Percentiles rank a stretch among this genome's conserved stretches.
These are phyloP conservation scores for Oxytropis ochrocephala DNA, from an alignment of 306 rosid species.

Conservation along the genomic window DNA sequence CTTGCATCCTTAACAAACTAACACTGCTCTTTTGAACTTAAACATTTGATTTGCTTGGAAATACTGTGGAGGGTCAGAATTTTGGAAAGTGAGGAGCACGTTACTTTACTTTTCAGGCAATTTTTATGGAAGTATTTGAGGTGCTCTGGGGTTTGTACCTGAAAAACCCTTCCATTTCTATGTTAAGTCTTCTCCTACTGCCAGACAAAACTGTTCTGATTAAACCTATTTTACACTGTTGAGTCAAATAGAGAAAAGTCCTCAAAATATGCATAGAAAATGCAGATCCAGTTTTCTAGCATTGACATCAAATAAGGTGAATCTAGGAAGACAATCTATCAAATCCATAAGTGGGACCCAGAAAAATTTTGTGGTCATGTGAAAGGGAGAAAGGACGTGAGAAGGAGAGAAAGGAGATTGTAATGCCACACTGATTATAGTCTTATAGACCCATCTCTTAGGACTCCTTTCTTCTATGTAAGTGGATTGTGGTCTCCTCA, in stretches of 20 bases:
- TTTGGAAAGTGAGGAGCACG: background rate
- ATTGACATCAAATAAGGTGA: constrained; percentile 9
- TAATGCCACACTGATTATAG: constrained; percentile 13
- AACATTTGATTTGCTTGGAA: background rate
- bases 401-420: background rate
- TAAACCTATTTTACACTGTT: background rate
- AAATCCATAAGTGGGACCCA: constrained; percentile 20
- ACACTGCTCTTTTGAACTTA: background rate
- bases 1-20: background rate
- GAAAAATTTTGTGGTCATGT: constrained; percentile 15
- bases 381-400: background rate
- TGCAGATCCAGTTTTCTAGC: constrained; percentile 12
- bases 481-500: too few species aligned
- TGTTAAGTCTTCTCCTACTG: background rate
- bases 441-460: background rate
- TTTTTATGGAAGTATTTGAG: background rate
- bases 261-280: background rate
- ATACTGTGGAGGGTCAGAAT: background rate
- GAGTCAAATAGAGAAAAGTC: constrained; percentile 14
- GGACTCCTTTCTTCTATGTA: too few species aligned
- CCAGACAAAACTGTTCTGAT: background rate
- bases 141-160: background rate
- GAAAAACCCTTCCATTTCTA: background rate
- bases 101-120: background rate
- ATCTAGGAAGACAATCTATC: constrained; percentile 20